Conservation (phyloP, 768 basidiomycete species). For the Agaricus bisporus region DNA sequence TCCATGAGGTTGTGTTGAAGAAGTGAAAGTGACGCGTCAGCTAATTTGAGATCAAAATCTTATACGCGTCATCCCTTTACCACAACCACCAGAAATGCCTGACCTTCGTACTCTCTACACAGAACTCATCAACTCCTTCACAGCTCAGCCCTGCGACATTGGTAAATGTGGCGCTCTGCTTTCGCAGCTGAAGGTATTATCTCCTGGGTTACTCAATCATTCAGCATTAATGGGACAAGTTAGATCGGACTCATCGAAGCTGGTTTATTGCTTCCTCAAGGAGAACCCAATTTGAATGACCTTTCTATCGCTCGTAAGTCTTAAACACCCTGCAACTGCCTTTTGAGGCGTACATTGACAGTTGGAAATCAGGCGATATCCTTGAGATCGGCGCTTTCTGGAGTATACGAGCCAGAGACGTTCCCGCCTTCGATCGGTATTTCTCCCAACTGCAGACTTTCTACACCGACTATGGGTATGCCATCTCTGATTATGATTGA, state of each 20-base stretch:
- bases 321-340: neutral
- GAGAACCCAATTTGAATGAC: conserved; percentile 57
- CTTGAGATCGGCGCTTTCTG: conserved; percentile 95
- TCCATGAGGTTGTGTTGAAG: conserved; percentile 36
- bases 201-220: neutral
- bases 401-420: conserved; percentile 83
- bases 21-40: conserved; percentile 49
- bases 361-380: conserved; percentile 62
- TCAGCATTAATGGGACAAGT: neutral
- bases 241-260: conserved; percentile 76
- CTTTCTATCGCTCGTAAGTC: conserved; percentile 68
- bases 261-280: conserved; percentile 71
- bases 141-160: conserved; percentile 59
- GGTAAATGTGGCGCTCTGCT: conserved; percentile 59
- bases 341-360: neutral
- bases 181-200: conserved; percentile 65
- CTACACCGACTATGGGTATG: conserved; percentile 78
- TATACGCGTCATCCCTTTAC: conserved; percentile 30
- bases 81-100: neutral
- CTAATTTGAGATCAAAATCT: conserved; percentile 8
- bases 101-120: conserved; percentile 58
- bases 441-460: conserved; percentile 88
- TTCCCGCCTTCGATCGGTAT: conserved; percentile 93
- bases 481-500: neutral
- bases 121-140: conserved; percentile 63